Conservation (phyloP, 208 protist genomes). For the Leishmania guyanensis region DNA sequence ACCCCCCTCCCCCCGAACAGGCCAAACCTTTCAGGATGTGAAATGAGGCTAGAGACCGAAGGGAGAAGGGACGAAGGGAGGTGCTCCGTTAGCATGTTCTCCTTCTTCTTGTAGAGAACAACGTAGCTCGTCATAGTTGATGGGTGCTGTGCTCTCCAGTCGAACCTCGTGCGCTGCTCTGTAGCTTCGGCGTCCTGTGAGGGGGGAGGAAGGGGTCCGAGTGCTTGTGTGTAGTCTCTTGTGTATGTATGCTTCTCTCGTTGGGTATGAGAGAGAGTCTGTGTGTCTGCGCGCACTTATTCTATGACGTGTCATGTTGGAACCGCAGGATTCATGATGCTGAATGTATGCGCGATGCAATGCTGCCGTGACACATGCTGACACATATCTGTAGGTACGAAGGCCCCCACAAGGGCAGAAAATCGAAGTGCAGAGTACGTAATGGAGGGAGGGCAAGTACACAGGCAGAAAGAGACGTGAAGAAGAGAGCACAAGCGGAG, state of each 20-base stretch:
- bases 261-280: not conserved
- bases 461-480: not conserved
- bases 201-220: not conserved
- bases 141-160: too few relatives aligned
- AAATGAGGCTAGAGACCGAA: not conserved
- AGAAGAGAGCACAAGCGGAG: not conserved
- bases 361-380: not conserved
- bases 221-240: not conserved
- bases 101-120: not conserved
- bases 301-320: constrained; percentile 32
- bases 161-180: not conserved
- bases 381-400: not conserved
- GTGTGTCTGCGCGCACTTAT: constrained; percentile 5
- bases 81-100: not conserved
- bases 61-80: not conserved
- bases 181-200: not conserved
- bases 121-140: not conserved
- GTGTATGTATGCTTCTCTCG: not conserved
- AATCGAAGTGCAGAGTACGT: not conserved
- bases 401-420: not conserved
- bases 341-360: constrained; percentile 14
- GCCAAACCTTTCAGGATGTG: not conserved
- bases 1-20: not conserved
- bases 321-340: constrained; percentile 33
- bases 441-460: not conserved